These are phyloP conservation scores for Trichoderma endophyticum DNA, from an alignment of 2,329 filamentous ascomycete species.

Conservation along the genomic window DNA sequence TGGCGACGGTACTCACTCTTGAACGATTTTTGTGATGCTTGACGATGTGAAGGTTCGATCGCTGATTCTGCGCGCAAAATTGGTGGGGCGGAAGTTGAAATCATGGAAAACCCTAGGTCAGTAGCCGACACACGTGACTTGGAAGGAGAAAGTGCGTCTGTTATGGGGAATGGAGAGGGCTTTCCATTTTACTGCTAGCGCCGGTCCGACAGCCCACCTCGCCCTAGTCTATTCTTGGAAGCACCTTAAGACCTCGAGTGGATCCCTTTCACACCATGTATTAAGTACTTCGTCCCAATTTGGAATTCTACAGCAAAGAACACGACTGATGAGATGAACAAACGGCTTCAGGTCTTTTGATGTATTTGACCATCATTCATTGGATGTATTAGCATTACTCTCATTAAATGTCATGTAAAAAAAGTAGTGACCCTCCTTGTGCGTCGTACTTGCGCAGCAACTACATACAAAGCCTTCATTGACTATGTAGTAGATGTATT, in stretches of 20 bases:
- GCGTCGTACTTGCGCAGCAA: neutral
- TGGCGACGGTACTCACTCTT: slow-evolving; percentile 52
- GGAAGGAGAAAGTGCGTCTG: neutral
- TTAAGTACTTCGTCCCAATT: neutral
- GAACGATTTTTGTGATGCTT: slow-evolving; percentile 51
- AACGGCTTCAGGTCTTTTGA: neutral
- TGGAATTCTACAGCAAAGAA: neutral
- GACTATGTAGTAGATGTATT: neutral
- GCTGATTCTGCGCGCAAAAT: slow-evolving; percentile 41
- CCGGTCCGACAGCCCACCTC: neutral
- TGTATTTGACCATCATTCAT: neutral
- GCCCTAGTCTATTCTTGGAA: neutral
- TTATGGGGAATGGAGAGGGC: neutral
- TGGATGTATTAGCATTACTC: neutral
- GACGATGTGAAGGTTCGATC: slow-evolving; percentile 41
- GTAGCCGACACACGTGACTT: slow-evolving; percentile 31
- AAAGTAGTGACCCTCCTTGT: neutral
- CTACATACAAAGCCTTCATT: neutral
- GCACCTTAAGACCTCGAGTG: neutral
- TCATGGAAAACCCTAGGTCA: slow-evolving; percentile 38
- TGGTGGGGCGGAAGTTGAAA: slow-evolving; percentile 41
- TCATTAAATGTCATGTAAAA: neutral
- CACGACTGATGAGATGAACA: neutral
- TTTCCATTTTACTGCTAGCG: neutral
- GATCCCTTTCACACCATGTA: neutral